Conservation (phyloP, 2,329 filamentous ascomycete genomes). For the Alternaria postmessia region DNA sequence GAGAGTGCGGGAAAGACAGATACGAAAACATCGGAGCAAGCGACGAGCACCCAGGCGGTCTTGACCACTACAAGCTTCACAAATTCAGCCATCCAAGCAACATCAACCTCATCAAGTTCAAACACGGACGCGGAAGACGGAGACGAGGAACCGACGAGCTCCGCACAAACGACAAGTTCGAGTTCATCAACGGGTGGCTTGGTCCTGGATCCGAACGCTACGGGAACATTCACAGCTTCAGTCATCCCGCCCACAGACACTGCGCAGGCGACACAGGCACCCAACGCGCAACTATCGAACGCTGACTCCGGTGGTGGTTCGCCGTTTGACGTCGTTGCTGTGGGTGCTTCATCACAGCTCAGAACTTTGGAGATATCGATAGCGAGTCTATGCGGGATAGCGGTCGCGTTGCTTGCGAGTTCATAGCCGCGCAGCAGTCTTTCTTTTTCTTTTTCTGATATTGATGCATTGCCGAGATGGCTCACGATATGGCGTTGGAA, state of each 20-base stretch:
- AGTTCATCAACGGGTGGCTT: conserved; percentile 19
- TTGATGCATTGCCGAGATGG: conserved; percentile 19
- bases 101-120: conserved; percentile 14
- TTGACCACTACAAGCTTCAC: neutral
- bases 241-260: conserved; percentile 17
- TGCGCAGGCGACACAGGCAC: conserved; percentile 17
- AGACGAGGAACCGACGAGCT: conserved; percentile 12
- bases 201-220: conserved; percentile 25
- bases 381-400: conserved; percentile 22
- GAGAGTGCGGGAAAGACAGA: conserved; percentile 11
- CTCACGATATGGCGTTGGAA: conserved; percentile 28
- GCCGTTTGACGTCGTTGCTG: conserved; percentile 53
- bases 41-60: conserved; percentile 20
- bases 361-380: conserved; percentile 9
- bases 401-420: conserved; percentile 17
- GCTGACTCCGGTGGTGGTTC: conserved; percentile 55
- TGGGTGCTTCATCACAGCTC: conserved; percentile 27
- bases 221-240: conserved; percentile 15
- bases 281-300: conserved; percentile 45
- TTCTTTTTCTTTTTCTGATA: conserved; percentile 11
- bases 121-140: conserved; percentile 11
- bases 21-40: conserved; percentile 12
- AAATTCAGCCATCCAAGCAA: conserved; percentile 3
- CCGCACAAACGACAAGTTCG: conserved; percentile 7
- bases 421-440: conserved; percentile 9